A percentile compares a stretch with the other conserved stretches of the same genome.
Evolutionary conservation across 2,329 filamentous ascomycete species (phyloP).

Genomic region (Colletotrichum incanum): DNA sequence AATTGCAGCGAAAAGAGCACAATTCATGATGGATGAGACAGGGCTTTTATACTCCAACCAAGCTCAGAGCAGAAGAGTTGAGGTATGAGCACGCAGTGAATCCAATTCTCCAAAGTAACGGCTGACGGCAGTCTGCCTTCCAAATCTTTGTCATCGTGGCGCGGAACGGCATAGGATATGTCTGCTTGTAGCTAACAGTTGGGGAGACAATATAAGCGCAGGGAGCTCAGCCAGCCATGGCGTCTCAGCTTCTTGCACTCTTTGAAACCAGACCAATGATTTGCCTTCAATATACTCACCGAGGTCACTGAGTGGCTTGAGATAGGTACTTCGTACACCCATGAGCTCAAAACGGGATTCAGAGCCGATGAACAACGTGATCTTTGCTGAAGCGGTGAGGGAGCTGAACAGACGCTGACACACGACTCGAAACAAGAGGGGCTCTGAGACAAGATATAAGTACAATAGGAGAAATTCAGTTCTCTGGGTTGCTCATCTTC

Average conservation of each 20-base stretch:
- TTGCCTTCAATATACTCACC: not conserved
- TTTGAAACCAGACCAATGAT: not conserved
- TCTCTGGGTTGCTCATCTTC: not conserved
- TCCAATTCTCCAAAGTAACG: not conserved
- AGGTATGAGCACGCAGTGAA: too few species aligned
- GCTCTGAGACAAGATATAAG: too few species aligned
- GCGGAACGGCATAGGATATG: slow-evolving; percentile 3
- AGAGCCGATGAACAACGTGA: not conserved
- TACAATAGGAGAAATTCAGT: too few species aligned
- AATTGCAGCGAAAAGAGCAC: not conserved
- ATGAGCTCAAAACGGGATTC: not conserved
- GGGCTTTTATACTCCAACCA: not conserved
- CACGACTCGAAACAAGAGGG: not conserved
- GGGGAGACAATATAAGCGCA: not conserved
- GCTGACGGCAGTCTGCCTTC: not conserved
- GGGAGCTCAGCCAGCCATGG: slow-evolving; percentile 12
- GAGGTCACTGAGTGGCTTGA: not conserved
- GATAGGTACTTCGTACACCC: not conserved
- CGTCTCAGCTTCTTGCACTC: not conserved
- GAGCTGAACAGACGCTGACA: not conserved
- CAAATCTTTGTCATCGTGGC: not conserved
- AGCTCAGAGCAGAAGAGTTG: too few species aligned
- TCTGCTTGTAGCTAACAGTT: not conserved
- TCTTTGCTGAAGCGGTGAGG: not conserved
- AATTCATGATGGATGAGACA: not conserved